phyloP scores from a whole-genome alignment of 2,329 filamentous ascomycete species.

The Escovopsis sp. region DNA sequence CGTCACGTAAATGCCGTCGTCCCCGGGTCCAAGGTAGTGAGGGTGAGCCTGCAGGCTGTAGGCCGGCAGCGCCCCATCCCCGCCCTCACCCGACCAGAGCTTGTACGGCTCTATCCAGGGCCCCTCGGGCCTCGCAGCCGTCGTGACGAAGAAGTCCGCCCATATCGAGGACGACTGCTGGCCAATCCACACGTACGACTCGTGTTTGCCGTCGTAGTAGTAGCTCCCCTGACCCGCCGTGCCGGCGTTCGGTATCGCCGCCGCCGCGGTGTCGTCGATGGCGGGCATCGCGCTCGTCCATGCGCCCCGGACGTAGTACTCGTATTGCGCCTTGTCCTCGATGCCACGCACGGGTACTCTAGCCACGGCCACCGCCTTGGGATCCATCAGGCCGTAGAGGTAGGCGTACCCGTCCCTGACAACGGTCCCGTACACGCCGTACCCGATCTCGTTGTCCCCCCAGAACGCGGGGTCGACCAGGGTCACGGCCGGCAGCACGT shows the following conservation, averaged over 20 bases:
- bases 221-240: constrained; percentile 11
- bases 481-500: constrained; percentile 6
- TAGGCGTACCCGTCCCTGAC: constrained; percentile 9
- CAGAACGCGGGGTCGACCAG: constrained; percentile 6
- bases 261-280: constrained; percentile 4
- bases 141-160: constrained; percentile 11
- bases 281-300: constrained; percentile 8
- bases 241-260: constrained; percentile 9
- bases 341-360: constrained; percentile 7
- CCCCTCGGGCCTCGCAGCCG: constrained; percentile 7
- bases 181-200: constrained; percentile 12
- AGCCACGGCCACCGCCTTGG: constrained; percentile 8
- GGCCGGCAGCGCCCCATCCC: constrained; percentile 3
- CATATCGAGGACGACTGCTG: constrained; percentile 7
- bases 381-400: constrained; percentile 7
- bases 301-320: constrained; percentile 8
- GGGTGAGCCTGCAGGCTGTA: constrained; percentile 7
- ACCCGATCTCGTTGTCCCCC: constrained; percentile 6
- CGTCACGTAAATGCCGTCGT: constrained; percentile 7
- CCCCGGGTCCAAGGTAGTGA: constrained; percentile 3
- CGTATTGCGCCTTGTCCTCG: constrained; percentile 9
- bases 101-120: constrained; percentile 6
- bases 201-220: constrained; percentile 9
- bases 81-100: constrained; percentile 4
- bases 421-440: constrained; percentile 9